These are phyloP conservation scores for Takashimella tepidaria DNA, from an alignment of 1,284 basidiomycete genomes.

Conservation along the genomic window DNA sequence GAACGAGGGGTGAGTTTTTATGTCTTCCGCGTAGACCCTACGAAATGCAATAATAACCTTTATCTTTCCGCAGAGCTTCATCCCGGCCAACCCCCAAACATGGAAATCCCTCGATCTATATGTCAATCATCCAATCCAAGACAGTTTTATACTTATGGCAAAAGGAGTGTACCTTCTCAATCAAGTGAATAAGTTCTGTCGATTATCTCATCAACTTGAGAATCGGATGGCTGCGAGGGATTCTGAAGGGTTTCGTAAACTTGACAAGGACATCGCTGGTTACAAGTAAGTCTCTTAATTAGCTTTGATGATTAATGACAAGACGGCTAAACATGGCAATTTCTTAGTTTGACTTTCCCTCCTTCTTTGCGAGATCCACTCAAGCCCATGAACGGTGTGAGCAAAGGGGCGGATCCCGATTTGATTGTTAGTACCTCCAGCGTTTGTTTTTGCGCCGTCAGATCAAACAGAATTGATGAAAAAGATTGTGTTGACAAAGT, in stretches of 20 bases:
- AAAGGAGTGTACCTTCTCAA: conserved; percentile 30
- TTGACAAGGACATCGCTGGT: conserved; percentile 26
- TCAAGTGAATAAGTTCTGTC: conserved; percentile 27
- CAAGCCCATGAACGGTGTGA: conserved; percentile 16
- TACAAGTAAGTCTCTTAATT: conserved; percentile 15
- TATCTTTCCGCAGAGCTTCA: conserved; percentile 7
- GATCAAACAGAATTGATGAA: background rate
- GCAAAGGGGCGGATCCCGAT: conserved; percentile 33
- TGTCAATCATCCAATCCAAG: conserved; percentile 36
- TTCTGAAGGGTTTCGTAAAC: conserved; percentile 21
- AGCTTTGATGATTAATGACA: background rate
- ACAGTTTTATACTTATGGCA: conserved; percentile 30
- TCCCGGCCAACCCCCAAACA: conserved; percentile 35
- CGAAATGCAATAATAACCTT: background rate
- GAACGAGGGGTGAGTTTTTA: conserved; percentile 18
- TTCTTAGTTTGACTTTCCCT: conserved; percentile 28
- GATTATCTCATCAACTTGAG: conserved; percentile 12
- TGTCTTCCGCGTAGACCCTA: background rate
- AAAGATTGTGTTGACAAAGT: too few species aligned
- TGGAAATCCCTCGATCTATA: conserved; percentile 30
- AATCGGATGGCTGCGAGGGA: conserved; percentile 11
- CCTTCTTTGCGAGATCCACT: conserved; percentile 32
- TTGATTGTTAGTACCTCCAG: conserved; percentile 26
- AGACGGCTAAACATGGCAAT: background rate
- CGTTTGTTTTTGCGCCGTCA: too few species aligned